phyloP scores from a whole-genome alignment of 2,329 filamentous ascomycete genomes.

The Ascochyta pisi region DNA sequence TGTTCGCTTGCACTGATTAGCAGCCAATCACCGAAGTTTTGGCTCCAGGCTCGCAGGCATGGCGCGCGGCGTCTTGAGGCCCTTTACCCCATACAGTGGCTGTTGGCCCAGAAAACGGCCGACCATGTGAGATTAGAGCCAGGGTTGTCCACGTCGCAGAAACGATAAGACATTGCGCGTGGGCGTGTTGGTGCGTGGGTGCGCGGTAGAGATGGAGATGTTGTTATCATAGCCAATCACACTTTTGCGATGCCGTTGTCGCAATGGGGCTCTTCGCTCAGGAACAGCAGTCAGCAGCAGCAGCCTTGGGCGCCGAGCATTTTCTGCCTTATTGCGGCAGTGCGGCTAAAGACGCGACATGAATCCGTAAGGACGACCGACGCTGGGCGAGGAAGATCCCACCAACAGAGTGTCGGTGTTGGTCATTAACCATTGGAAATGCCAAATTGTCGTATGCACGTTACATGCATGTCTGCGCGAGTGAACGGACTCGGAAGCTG shows the following conservation, averaged over 20 bases:
- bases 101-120: slow-evolving; percentile 33
- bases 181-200: slow-evolving; percentile 20
- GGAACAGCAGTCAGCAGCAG: slow-evolving; percentile 16
- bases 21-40: slow-evolving; percentile 36
- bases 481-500: slow-evolving; percentile 30
- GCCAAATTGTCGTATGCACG: background rate
- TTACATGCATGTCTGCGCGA: slow-evolving; percentile 11
- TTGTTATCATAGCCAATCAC: slow-evolving; percentile 6
- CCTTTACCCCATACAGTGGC: slow-evolving; percentile 36
- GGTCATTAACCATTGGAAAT: background rate
- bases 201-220: slow-evolving; percentile 22
- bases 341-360: slow-evolving; percentile 39
- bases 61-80: slow-evolving; percentile 30
- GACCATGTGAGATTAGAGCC: slow-evolving; percentile 41
- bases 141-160: slow-evolving; percentile 33
- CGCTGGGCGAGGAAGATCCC: slow-evolving; percentile 7
- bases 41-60: slow-evolving; percentile 27
- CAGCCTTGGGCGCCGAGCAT: slow-evolving; percentile 15
- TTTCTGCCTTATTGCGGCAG: slow-evolving; percentile 12
- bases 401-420: slow-evolving; percentile 3
- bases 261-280: background rate
- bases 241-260: background rate
- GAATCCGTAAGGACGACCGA: slow-evolving; percentile 6
- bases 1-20: slow-evolving; percentile 32
- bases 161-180: slow-evolving; percentile 38